These are phyloP conservation scores for Wickerhamiella infanticola DNA, from an alignment of 1,139 yeast genomes.

Conservation along the genomic window DNA sequence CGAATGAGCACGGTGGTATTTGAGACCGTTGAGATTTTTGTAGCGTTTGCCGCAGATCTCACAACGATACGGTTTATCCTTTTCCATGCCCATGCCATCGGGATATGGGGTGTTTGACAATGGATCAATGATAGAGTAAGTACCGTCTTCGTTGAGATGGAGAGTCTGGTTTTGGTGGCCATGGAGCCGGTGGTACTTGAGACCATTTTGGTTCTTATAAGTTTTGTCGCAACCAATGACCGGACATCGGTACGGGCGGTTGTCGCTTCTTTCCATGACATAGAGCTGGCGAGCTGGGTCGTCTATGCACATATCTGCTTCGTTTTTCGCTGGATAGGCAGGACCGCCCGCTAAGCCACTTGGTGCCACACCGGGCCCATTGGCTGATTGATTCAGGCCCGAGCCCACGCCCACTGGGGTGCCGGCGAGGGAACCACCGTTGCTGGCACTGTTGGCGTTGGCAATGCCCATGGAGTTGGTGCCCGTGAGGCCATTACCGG, in stretches of 20 bases:
- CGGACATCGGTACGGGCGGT: slow-evolving; percentile 93
- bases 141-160: slow-evolving; percentile 84
- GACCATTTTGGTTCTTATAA: slow-evolving; percentile 92
- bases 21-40: slow-evolving; percentile 88
- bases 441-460: background rate
- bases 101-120: slow-evolving; percentile 81
- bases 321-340: slow-evolving; percentile 20
- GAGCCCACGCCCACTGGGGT: background rate
- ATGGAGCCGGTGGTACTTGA: slow-evolving; percentile 87
- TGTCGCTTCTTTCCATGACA: slow-evolving; percentile 82
- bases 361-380: background rate
- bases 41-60: slow-evolving; percentile 96
- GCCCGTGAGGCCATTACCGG: background rate
- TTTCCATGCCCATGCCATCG: slow-evolving; percentile 82
- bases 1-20: slow-evolving; percentile 94
- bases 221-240: slow-evolving; percentile 97
- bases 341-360: background rate
- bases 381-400: slow-evolving; percentile 2
- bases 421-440: background rate
- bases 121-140: slow-evolving; percentile 85
- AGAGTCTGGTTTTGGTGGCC: slow-evolving; percentile 95
- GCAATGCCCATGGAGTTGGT: background rate
- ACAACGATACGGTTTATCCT: slow-evolving; percentile 95
- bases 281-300: slow-evolving; percentile 92
- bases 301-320: slow-evolving; percentile 30